Percentiles rank a stretch among this genome's conserved stretches.
These are phyloP conservation scores for Escallonia herrerae DNA, from an alignment of 129 eudicot genomes.

Conservation along the genomic window DNA sequence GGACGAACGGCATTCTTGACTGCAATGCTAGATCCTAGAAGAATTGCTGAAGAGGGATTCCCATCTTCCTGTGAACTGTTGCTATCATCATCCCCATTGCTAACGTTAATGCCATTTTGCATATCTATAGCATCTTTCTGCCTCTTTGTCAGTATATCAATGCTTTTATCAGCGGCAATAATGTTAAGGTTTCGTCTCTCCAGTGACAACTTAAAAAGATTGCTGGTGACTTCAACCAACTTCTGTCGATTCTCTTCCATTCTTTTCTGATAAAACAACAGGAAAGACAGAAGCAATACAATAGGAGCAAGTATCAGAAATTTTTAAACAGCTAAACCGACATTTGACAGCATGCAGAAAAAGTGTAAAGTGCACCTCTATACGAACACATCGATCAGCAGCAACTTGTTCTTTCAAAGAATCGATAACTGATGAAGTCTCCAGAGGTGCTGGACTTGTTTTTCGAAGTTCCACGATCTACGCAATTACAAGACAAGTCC, in stretches of 20 bases:
- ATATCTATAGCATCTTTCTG: slow-evolving; percentile 80
- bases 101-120: slow-evolving; percentile 71
- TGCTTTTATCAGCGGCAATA: slow-evolving; percentile 26
- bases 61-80: slow-evolving; percentile 75
- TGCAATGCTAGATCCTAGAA: slow-evolving; percentile 80
- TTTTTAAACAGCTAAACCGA: background rate
- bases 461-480: slow-evolving; percentile 38
- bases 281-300: background rate
- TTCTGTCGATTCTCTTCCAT: slow-evolving; percentile 67
- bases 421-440: slow-evolving; percentile 52
- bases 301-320: background rate
- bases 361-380: slow-evolving; percentile 50
- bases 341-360: background rate
- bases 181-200: slow-evolving; percentile 47
- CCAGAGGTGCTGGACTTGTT: slow-evolving; percentile 26
- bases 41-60: slow-evolving; percentile 73
- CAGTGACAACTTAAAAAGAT: slow-evolving; percentile 42
- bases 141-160: slow-evolving; percentile 59
- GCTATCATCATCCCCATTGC: slow-evolving; percentile 48
- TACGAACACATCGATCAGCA: slow-evolving; percentile 54
- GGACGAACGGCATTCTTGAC: slow-evolving; percentile 87
- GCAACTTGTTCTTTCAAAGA: slow-evolving; percentile 67
- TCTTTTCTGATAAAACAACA: slow-evolving; percentile 40
- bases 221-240: slow-evolving; percentile 55
- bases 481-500: slow-evolving; percentile 14